Base-by-base conservation (phyloP, 1,284 basidiomycete genomes). In the Hemileia vastatrix region DNA sequence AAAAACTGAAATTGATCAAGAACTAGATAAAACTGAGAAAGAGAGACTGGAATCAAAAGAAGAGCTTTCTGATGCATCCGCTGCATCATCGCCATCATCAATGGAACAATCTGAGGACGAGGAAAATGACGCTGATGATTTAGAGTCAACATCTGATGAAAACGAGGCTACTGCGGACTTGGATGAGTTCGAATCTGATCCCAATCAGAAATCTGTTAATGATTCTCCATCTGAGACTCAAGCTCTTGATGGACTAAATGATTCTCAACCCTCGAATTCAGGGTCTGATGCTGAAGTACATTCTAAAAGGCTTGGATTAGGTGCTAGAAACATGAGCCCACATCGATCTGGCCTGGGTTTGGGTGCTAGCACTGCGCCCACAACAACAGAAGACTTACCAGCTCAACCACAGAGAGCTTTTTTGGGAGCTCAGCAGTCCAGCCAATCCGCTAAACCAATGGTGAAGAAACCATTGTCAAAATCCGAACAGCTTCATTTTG, bases 401-500 rank as follows among this genome's bases (percentile, higher is more conserved):
- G 59, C 69, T 1, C 49, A 71, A 2, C 64, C 69, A 3, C 64
- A 82, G 0, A 81, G 81, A 6, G 74, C 79, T 21, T 70, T 80
- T 1, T 83, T 83, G 64, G 81, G 81, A 27, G 60, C 60, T 64
- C 53, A 68, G 21, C 71, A 71, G 19, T 74, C 79, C 32, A 68
- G 78, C 13, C 77, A 78, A 3, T 75, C 81, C 5, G 78, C 82
- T 2, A 72, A 79, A 57, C 76, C 82, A 3, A 76, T 78, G 1
- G 79, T 80, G 9, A 55, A 60, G 2, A 78, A 80, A 1, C 70
- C 72, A 6, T 81, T 95, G 21, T 83, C 82, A 5, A 77, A 82
- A 1, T 69, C 80, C 15, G 92, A 96, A 68, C 79, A 81, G 58
- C 79, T 80, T 13, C 91, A 95, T 71, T 91, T 96, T 75, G 81